These are phyloP conservation scores for Eustoma russellianum DNA, from an alignment of 257 asterid species.

Conservation along the genomic window DNA sequence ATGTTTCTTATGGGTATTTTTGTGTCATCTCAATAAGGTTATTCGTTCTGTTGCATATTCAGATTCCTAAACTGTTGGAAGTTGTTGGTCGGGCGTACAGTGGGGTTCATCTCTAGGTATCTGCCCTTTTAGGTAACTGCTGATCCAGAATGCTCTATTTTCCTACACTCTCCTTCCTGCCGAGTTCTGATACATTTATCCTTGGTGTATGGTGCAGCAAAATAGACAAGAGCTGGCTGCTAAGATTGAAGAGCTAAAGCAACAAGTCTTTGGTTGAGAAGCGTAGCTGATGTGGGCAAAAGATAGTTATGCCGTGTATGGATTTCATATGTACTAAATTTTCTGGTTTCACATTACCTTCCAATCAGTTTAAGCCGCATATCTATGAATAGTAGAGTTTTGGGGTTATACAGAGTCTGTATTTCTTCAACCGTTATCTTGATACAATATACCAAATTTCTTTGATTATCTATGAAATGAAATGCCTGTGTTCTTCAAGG, in stretches of 20 bases:
- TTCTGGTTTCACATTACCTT: no score
- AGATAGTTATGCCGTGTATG: background rate
- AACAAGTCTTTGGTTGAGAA: slow-evolving; percentile 45
- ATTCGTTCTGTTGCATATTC: slow-evolving; percentile 2
- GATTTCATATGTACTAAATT: background rate
- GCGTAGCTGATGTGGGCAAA: slow-evolving; percentile 14
- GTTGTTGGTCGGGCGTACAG: slow-evolving; percentile 66
- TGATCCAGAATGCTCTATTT: background rate
- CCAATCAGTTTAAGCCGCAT: no score
- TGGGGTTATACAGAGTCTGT: background rate
- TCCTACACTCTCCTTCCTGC: background rate
- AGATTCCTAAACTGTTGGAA: slow-evolving; percentile 74
- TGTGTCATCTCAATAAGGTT: slow-evolving; percentile 3
- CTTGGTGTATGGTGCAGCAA: slow-evolving; percentile 38
- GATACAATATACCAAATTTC: background rate
- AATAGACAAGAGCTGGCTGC: slow-evolving; percentile 54
- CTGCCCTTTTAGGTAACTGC: slow-evolving; percentile 57
- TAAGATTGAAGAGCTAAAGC: slow-evolving; percentile 55
- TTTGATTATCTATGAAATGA: background rate
- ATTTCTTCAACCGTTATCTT: background rate
- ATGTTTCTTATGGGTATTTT: background rate
- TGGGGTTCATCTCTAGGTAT: slow-evolving; percentile 74
- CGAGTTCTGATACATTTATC: background rate
- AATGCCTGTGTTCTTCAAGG: background rate
- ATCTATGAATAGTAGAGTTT: slow-evolving; percentile 9